A percentile compares a stretch with the other conserved stretches of the same genome.
Evolutionary conservation across 129 eudicot species (phyloP).

Genomic region (Logfia minima): DNA sequence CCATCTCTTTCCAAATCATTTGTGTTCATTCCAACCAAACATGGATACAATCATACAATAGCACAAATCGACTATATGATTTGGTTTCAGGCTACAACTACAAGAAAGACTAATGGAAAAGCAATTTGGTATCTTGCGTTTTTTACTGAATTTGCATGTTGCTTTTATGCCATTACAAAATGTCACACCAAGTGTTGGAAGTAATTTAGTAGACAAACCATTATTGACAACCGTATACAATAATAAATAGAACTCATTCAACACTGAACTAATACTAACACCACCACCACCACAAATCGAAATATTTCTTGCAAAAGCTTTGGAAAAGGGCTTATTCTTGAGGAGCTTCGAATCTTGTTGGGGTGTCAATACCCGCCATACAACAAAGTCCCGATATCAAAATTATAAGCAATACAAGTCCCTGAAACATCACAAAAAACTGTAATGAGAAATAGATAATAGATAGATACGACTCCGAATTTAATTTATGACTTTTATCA

Average conservation of each 20-base stretch:
- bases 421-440: constrained; percentile 44
- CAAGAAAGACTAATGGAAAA: background rate
- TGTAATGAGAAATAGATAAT: background rate
- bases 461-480: background rate
- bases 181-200: constrained; percentile 29
- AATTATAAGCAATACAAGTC: constrained; percentile 71
- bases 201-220: constrained; percentile 20
- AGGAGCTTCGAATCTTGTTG: constrained; percentile 90
- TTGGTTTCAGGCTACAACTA: background rate
- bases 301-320: constrained; percentile 12
- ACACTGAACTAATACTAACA: constrained; percentile 31
- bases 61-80: constrained; percentile 6
- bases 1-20: background rate
- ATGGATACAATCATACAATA: background rate
- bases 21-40: constrained; percentile 14
- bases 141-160: constrained; percentile 8
- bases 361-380: constrained; percentile 97
- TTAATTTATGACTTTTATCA: background rate
- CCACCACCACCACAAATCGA: constrained; percentile 19
- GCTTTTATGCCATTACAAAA: constrained; percentile 37
- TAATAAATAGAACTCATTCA: constrained; percentile 34
- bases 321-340: constrained; percentile 44
- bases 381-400: constrained; percentile 93
- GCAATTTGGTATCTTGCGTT: constrained; percentile 7
- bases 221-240: constrained; percentile 36